Base-by-base conservation (phyloP, 345 rosid genomes). In the Noccaea caerulescens region DNA sequence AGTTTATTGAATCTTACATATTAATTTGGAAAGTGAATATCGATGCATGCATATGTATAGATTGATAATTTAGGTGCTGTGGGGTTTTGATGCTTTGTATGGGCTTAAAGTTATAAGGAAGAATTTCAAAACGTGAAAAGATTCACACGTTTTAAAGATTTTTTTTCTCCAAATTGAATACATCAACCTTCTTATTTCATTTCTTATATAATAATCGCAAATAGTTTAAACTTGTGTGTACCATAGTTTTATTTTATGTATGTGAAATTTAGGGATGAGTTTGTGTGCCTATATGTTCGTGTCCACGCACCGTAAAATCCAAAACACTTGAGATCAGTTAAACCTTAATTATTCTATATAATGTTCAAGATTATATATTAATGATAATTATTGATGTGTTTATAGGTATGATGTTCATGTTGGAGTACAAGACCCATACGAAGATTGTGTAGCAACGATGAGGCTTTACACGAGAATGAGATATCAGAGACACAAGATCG, bases 391-490 rank as follows among this genome's bases (percentile, higher is more conserved):
- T 7, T 60, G 12, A 65, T 46, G 33, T 32, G 20, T 49, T 55
- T 33, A 18, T 34, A 90, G 97, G 45, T 93, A 90, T 71, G 97
- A 93, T 58, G 84, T 91, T 70, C 92, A 90, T 76, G 77, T 57
- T 33, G 93, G 93, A 3, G 81, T 82, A 54, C 96, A 91, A 83
- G 86, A 87, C 20, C 97, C 98, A 0, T 93, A 79, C 7, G 97
- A 93, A 41, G 97, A 93, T 57, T 86, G 97, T 59, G 96, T 86
- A 10, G 97, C 96, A 8, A 78, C 92, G 30, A 86, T 91, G 98
- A 87, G 94, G 82, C 89, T 93, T 59, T 93, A 93, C 83, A 79
- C 63, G 76, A 85, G 97, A 77, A 93, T 91, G 98, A 85, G 86
- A 77, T 78, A 73, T 8, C 97, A 87, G 75, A 79, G 9, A 14